Evolutionary conservation across 345 rosid species (phyloP), one percentile per base, ranked within the genome.

Genomic region (Lumnitzera racemosa): DNA sequence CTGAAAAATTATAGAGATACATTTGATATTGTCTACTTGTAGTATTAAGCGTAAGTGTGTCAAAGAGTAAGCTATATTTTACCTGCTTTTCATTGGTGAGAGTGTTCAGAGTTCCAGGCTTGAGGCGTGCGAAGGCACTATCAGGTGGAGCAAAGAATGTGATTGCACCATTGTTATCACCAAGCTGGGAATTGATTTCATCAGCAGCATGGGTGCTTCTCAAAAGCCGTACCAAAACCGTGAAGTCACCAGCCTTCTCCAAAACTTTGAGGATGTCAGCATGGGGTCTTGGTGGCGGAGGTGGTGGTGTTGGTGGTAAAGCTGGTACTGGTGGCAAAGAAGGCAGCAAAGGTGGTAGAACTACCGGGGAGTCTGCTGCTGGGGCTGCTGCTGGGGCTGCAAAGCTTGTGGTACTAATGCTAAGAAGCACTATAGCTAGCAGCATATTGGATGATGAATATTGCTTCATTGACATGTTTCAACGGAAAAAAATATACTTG

Each of bases 221-320:
- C 61, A 81, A 64, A 1, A 81, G 79, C 9, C 81, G 71, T 50
- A 76, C 74, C 24, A 81, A 65, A 59, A 74, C 16, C 9, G 70
- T 76, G 72, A 78, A 81, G 12, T 76, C 83, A 3, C 83, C 78
- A 10, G 76, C 78, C 51, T 78, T 81, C 17, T 81, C 83, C 9
- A 81, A 81, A 77, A 84, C 78, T 49, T 81, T 79, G 29, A 80
- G 73, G 11, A 81, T 78, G 43, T 84, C 76, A 13, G 43, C 43
- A 82, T 77, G 8, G 87, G 81, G 43, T 5, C 61, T 61, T 10
- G 24, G 54, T 0, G 54, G 73, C 5, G 61, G 51, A 41, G 49
- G 59, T 1, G 86, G 76, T 1, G 59, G 64, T 11, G 74, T 63
- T 55, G 0, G 64, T 48, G 3, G 63, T 47, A 4, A 54, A 12